phyloP scores from a whole-genome alignment of 352 stramenopile species.

The Globisporangium cystogenes region DNA sequence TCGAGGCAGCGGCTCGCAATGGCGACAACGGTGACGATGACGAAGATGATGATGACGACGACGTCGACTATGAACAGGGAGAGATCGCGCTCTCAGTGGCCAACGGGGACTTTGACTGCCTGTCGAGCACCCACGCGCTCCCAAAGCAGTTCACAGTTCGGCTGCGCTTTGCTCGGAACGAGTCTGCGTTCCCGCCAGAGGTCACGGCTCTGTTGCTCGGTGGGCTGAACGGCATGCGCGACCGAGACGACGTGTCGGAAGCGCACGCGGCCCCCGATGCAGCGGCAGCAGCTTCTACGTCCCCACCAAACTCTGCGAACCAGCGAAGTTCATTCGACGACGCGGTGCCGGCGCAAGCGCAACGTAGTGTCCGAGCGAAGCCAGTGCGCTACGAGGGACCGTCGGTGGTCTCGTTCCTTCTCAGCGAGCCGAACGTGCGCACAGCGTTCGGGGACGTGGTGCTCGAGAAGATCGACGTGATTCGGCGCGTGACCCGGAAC shows the following conservation, averaged over 20 bases:
- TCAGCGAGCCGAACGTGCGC: conserved; percentile 54
- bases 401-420: conserved; percentile 54
- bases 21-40: conserved; percentile 12
- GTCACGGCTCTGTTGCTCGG: conserved; percentile 16
- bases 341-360: conserved; percentile 1
- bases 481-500: conserved; percentile 43
- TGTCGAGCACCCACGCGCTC: conserved; percentile 61
- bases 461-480: conserved; percentile 80
- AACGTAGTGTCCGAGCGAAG: conserved; percentile 27
- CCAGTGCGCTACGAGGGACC: conserved; percentile 65
- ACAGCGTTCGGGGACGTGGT: conserved; percentile 76
- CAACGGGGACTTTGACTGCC: conserved; percentile 79
- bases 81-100: conserved; percentile 47
- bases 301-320: not conserved
- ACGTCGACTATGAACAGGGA: conserved; percentile 19
- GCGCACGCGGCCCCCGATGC: not conserved
- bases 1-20: conserved; percentile 10
- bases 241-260: conserved; percentile 1
- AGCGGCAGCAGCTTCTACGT: conserved; percentile 3
- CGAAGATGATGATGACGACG: conserved; percentile 11
- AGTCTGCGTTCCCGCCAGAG: conserved; percentile 42
- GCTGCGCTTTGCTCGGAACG: conserved; percentile 44
- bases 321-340: conserved; percentile 11
- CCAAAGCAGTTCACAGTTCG: conserved; percentile 63
- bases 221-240: conserved; percentile 17